Evolutionary conservation across 2,329 filamentous ascomycete genomes (phyloP), one percentile per base, ranked within the genome.

Genomic region (Plenodomus lindquistii): DNA sequence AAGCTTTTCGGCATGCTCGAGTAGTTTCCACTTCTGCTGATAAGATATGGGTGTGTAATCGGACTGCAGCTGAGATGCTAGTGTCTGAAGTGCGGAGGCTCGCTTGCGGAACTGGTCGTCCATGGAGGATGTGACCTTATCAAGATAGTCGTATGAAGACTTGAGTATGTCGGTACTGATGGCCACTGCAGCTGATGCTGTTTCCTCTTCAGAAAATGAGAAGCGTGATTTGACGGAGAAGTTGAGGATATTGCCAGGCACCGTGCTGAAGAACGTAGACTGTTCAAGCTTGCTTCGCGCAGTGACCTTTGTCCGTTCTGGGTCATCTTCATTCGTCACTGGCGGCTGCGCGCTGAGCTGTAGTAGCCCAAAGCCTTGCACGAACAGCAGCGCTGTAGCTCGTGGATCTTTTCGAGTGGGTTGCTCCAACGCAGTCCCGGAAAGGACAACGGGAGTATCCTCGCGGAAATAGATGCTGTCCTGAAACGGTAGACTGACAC

Each of bases 1-100:
- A 75, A 97, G 82, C 72, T 92, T 96, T 71, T 99, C 94, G 0
- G 93, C 93, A 63, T 93, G 86, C 79, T 86, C 89, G n/a, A 99
- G 77, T 24, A 99, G 74, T 54, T 82, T 80, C 91, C 92, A 97
- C 59, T 85, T 85, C 1, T 86, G 86, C 19, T 75, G 76, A 35
- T 84, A 82, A 55, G 88, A 84, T 5, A 97, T 71, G 2, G 83
- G 77, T 24, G 77, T 75, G 50, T 85, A 85, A 24, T 86, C 85
- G 5, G 81, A 80, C 54, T 82, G 81, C 11, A 97, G 75, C 58
- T 94, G 85, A 2, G 79, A 75, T 44, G 90, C 89, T 43, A 99
- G 80, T 46, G 88, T 86, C 54, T 86, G 82, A 37, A 97, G 75
- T 20, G 91, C 91, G 44, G 83, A 81, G 15, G 86, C 83, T 42